A percentile compares a stretch with the other conserved stretches of the same genome.
Evolutionary conservation across 495 filamentous ascomycete species (phyloP).

Genomic region (Melanomma pulvis-pyrius): DNA sequence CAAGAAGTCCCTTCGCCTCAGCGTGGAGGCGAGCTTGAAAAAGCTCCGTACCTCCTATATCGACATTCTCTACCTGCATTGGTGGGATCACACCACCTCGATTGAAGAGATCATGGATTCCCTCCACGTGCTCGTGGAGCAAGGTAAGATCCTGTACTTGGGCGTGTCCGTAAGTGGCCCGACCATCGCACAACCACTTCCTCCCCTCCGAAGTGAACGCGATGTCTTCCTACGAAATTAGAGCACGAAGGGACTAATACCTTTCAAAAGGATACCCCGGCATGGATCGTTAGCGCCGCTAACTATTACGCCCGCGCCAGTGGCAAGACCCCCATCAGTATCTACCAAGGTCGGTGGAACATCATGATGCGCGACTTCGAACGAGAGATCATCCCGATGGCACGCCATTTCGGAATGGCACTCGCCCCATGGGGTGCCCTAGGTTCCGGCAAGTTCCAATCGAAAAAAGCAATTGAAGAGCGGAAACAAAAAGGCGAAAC

Average conservation of each 20-base stretch:
- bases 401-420: slow-evolving; percentile 41
- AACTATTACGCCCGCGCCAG: slow-evolving; percentile 41
- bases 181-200: no score
- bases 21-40: slow-evolving; percentile 55
- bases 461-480: slow-evolving; percentile 26
- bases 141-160: slow-evolving; percentile 46
- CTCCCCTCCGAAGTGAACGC: no score
- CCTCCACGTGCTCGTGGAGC: slow-evolving; percentile 41
- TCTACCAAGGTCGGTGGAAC: slow-evolving; percentile 69
- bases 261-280: slow-evolving; percentile 46
- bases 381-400: slow-evolving; percentile 59
- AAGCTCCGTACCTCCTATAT: slow-evolving; percentile 68
- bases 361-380: slow-evolving; percentile 49
- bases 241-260: no score
- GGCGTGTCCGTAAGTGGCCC: no score
- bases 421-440: slow-evolving; percentile 45
- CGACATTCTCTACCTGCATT: slow-evolving; percentile 55
- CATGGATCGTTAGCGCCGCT: slow-evolving; percentile 44
- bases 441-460: slow-evolving; percentile 44
- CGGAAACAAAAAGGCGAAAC: slow-evolving; percentile 42
- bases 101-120: slow-evolving; percentile 47
- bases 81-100: slow-evolving; percentile 46
- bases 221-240: no score
- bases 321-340: slow-evolving; percentile 61
- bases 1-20: slow-evolving; percentile 56